Conservation (phyloP, 148 eudicot species). For the Amaranthus hypochondriacus region DNA sequence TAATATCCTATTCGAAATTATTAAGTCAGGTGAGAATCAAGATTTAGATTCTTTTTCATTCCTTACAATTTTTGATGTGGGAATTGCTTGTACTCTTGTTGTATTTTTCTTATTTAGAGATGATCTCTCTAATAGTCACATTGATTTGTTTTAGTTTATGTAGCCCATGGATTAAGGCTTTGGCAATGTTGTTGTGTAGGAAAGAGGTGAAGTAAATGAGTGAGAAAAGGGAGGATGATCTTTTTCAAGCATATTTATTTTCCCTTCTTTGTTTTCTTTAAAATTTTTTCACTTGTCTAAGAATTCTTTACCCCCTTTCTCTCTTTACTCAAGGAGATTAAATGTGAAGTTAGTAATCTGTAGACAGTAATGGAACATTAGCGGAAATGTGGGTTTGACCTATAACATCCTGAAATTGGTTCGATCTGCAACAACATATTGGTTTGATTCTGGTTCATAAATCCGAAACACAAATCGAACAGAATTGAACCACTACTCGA, state of each 20-base stretch:
- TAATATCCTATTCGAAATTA: conserved; percentile 63
- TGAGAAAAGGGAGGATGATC: neutral
- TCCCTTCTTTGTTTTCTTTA: neutral
- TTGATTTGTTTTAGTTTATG: too few relatives aligned
- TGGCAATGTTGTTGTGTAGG: neutral
- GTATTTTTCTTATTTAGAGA: neutral
- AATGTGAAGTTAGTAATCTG: too few relatives aligned
- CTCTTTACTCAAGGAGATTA: neutral
- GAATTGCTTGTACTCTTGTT: neutral
- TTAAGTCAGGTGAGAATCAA: conserved; percentile 55
- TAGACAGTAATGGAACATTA: too few relatives aligned
- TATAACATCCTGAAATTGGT: too few relatives aligned
- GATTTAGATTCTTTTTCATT: neutral
- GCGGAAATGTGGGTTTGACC: too few relatives aligned
- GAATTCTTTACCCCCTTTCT: neutral
- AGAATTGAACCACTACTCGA: too few relatives aligned
- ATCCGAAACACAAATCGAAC: too few relatives aligned
- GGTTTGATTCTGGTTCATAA: too few relatives aligned
- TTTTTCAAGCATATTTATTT: conserved; percentile 5
- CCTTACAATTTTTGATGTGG: neutral
- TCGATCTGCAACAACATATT: too few relatives aligned
- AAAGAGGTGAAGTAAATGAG: neutral
- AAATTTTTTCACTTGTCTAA: neutral
- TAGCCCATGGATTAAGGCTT: too few relatives aligned
- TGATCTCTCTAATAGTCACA: neutral